phyloP scores from a whole-genome alignment of 345 rosid genomes.

The Citropsis articulata region DNA sequence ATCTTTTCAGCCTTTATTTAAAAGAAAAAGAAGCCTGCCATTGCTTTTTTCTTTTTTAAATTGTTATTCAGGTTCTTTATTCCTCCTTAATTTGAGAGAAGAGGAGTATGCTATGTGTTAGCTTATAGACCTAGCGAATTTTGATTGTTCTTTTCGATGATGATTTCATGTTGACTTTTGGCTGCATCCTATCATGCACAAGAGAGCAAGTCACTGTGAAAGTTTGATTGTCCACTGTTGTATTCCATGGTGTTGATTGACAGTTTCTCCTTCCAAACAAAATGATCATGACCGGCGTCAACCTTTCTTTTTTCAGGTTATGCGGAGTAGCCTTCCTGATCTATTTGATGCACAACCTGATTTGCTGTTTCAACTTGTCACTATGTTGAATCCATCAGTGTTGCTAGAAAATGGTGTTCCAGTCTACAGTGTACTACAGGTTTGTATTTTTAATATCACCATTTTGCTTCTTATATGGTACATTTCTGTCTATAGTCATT shows the following conservation, averaged over 20 bases:
- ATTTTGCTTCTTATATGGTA: not conserved
- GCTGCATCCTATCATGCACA: not conserved
- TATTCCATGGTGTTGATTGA: constrained; percentile 3
- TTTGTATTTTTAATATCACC: constrained; percentile 26
- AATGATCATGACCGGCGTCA: constrained; percentile 11
- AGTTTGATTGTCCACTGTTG: not conserved
- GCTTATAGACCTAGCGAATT: not conserved
- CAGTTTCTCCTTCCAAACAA: not conserved
- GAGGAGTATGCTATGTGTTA: not conserved
- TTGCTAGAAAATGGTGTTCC: constrained; percentile 82
- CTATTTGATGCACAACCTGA: constrained; percentile 98
- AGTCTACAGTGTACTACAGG: constrained; percentile 87
- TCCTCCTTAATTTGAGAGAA: not conserved
- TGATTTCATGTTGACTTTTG: not conserved
- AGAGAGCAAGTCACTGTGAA: not conserved
- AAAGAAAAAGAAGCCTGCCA: not conserved
- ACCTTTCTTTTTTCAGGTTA: constrained; percentile 53
- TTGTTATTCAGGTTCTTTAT: no score
- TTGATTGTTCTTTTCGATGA: not conserved
- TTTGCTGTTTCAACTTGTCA: constrained; percentile 95
- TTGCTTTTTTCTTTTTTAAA: not conserved
- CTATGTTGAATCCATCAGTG: constrained; percentile 90
- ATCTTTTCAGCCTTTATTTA: not conserved
- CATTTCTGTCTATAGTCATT: not conserved
- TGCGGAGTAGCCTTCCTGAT: constrained; percentile 83